phyloP scores from a whole-genome alignment of 2,329 filamentous ascomycete genomes.

The Apiospora sp. region DNA sequence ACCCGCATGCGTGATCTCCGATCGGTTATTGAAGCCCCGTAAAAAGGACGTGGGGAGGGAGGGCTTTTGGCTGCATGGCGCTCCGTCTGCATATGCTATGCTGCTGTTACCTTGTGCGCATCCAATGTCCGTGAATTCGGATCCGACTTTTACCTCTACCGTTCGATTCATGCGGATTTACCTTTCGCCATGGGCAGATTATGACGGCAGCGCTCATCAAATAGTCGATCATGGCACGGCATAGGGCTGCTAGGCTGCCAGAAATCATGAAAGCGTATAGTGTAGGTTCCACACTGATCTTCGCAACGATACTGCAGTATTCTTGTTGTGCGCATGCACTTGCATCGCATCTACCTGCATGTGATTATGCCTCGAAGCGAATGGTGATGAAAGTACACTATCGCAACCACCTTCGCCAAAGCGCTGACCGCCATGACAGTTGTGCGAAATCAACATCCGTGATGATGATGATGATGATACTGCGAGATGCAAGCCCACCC shows the following conservation, averaged over 20 bases:
- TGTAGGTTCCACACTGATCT: no score
- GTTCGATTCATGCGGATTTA: neutral
- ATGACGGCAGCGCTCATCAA: neutral
- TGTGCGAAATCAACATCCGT: neutral
- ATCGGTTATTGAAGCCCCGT: neutral
- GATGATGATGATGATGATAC: no score
- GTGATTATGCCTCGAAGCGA: no score
- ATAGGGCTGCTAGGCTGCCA: neutral
- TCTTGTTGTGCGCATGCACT: no score
- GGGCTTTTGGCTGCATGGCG: neutral
- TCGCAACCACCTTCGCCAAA: neutral
- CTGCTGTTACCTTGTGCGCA: neutral
- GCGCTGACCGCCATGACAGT: neutral
- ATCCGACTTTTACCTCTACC: neutral
- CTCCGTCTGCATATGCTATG: neutral
- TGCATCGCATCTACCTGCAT: no score
- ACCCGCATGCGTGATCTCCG: constrained; percentile 12
- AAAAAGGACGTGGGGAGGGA: neutral
- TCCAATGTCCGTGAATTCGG: neutral
- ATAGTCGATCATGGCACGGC: neutral
- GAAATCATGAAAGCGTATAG: neutral
- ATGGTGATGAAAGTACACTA: neutral
- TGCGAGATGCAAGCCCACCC: neutral
- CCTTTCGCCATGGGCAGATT: neutral
- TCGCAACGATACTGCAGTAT: no score